Conservation (phyloP, 257 asterid species). For the Cordia subcordata region DNA sequence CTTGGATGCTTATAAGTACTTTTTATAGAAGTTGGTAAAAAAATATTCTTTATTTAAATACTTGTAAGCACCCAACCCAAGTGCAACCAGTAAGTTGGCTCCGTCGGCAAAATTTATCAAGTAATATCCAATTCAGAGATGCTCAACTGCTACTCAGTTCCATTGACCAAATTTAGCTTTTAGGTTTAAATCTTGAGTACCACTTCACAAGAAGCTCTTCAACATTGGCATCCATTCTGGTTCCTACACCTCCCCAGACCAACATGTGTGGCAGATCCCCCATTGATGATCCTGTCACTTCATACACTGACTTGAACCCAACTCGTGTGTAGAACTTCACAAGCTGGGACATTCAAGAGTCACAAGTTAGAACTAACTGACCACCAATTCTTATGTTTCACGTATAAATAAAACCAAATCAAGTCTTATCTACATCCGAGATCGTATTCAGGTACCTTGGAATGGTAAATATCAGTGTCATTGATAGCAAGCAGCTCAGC, state of each 20-base stretch:
- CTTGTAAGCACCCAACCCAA: too few relatives aligned
- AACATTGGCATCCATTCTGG: conserved; percentile 78
- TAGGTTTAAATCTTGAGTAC: conserved; percentile 66
- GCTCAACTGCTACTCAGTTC: background rate
- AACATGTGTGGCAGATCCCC: conserved; percentile 72
- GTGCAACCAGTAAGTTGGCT: too few relatives aligned
- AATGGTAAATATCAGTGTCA: conserved; percentile 71
- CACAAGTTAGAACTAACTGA: background rate
- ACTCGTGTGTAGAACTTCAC: conserved; percentile 76
- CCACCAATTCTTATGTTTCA: background rate
- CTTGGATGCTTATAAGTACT: too few relatives aligned
- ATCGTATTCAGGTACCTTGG: conserved; percentile 44
- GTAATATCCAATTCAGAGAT: background rate
- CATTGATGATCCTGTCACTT: conserved; percentile 66
- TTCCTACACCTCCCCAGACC: conserved; percentile 97
- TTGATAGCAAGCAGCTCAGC: conserved; percentile 90
- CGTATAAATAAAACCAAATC: too few relatives aligned
- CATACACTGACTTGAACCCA: conserved; percentile 65
- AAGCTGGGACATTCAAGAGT: conserved; percentile 48
- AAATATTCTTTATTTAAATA: too few relatives aligned
- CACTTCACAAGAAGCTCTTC: conserved; percentile 69
- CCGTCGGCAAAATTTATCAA: background rate
- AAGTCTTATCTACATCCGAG: background rate
- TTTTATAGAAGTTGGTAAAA: too few relatives aligned
- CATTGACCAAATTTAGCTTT: background rate